Evolutionary conservation across 2,329 filamentous ascomycete species (phyloP).

Genomic region (Macrophomina tecta): DNA sequence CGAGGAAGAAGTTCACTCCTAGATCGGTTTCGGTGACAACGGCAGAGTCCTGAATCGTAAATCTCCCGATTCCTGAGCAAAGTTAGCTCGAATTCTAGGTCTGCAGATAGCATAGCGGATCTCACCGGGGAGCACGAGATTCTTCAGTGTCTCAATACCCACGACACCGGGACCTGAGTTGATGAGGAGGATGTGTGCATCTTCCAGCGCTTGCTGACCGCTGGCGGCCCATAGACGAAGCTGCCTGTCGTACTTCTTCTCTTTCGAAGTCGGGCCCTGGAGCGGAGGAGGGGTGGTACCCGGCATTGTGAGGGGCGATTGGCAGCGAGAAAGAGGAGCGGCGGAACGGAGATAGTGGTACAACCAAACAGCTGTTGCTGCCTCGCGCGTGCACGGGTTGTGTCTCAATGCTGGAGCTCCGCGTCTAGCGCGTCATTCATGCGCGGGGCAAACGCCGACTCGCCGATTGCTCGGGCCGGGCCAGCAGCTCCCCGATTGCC

Average conservation of each 20-base stretch:
- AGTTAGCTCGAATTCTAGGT: background rate
- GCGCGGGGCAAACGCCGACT: slow-evolving; percentile 24
- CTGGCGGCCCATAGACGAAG: slow-evolving; percentile 93
- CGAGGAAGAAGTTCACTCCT: slow-evolving; percentile 96
- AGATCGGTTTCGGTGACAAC: slow-evolving; percentile 81
- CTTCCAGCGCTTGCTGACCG: slow-evolving; percentile 88
- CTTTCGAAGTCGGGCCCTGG: slow-evolving; percentile 50
- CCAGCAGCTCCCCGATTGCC: slow-evolving; percentile 11
- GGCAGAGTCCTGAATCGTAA: slow-evolving; percentile 85
- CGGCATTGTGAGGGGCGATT: slow-evolving; percentile 37
- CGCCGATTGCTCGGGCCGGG: slow-evolving; percentile 27
- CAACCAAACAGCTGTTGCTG: slow-evolving; percentile 4
- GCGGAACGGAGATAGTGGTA: background rate
- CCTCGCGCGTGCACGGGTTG: slow-evolving; percentile 1
- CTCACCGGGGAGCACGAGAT: slow-evolving; percentile 85
- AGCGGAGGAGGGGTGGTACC: slow-evolving; percentile 45
- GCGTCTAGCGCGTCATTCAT: slow-evolving; percentile 11
- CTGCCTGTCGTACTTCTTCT: slow-evolving; percentile 86
- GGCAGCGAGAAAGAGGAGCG: background rate
- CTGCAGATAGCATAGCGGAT: slow-evolving; percentile 27
- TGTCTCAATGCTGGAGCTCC: slow-evolving; percentile 20
- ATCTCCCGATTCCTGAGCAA: slow-evolving; percentile 75
- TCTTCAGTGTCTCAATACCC: slow-evolving; percentile 92
- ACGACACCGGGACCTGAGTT: slow-evolving; percentile 88
- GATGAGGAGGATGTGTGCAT: slow-evolving; percentile 87